A percentile compares a stretch with the other conserved stretches of the same genome.
Conservation (phyloP, 2,329 filamentous ascomycete genomes). For the Alternaria brassicicola region DNA sequence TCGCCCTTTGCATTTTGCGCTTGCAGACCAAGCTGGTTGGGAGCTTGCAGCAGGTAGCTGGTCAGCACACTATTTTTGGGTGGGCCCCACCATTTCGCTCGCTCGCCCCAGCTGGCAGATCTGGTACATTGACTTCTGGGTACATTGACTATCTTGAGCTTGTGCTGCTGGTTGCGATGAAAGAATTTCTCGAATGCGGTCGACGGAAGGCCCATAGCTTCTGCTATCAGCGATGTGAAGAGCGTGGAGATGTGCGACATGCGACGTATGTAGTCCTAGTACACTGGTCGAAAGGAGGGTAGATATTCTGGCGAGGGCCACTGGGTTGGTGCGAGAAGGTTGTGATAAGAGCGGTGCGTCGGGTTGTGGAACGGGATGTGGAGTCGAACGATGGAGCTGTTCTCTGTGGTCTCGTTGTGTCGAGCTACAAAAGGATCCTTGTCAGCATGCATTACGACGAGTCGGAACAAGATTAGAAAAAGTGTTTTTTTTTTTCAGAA, state of each 20-base stretch:
- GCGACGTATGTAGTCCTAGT: slow-evolving; percentile 74
- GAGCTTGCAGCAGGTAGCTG: slow-evolving; percentile 81
- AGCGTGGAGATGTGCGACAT: slow-evolving; percentile 75
- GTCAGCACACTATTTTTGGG: slow-evolving; percentile 88
- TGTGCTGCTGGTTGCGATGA: slow-evolving; percentile 74
- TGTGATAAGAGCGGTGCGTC: slow-evolving; percentile 73
- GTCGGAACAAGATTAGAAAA: slow-evolving; percentile 4
- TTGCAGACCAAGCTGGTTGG: slow-evolving; percentile 75
- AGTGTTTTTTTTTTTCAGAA: background rate
- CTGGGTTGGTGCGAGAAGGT: slow-evolving; percentile 77
- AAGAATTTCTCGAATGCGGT: slow-evolving; percentile 80
- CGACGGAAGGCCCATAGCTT: slow-evolving; percentile 74
- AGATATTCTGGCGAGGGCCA: slow-evolving; percentile 72
- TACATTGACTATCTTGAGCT: slow-evolving; percentile 90
- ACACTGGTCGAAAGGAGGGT: slow-evolving; percentile 71
- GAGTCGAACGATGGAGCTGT: slow-evolving; percentile 84
- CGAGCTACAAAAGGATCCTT: slow-evolving; percentile 46
- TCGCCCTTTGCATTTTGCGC: slow-evolving; percentile 78
- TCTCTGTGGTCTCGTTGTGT: slow-evolving; percentile 73
- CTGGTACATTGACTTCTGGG: slow-evolving; percentile 63
- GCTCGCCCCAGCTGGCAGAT: slow-evolving; percentile 35
- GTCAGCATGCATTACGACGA: slow-evolving; percentile 24
- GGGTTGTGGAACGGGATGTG: slow-evolving; percentile 69
- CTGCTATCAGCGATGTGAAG: slow-evolving; percentile 82
- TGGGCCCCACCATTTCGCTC: no score